A percentile compares a stretch with the other conserved stretches of the same genome.
Evolutionary conservation across 2,329 filamentous ascomycete species (phyloP).

Genomic region (Niveomyces coronatus): DNA sequence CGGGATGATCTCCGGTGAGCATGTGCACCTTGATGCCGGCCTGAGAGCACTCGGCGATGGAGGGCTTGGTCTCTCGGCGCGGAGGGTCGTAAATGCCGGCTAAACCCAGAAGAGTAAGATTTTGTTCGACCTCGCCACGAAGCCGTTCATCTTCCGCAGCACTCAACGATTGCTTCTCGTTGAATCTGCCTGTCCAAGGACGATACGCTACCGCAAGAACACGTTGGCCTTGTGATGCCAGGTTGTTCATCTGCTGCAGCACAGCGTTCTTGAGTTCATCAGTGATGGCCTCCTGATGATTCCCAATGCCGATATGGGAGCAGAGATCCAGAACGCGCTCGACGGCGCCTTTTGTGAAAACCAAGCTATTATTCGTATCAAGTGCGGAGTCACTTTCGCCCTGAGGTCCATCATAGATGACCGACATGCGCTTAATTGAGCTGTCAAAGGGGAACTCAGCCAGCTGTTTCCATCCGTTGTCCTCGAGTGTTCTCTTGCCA

Average conservation of each 20-base stretch:
- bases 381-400: slow-evolving; percentile 28
- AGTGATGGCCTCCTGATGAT: slow-evolving; percentile 34
- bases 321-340: slow-evolving; percentile 51
- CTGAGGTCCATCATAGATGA: slow-evolving; percentile 50
- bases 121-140: slow-evolving; percentile 54
- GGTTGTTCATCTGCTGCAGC: slow-evolving; percentile 42
- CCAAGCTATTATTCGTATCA: slow-evolving; percentile 35
- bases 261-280: slow-evolving; percentile 40
- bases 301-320: slow-evolving; percentile 33
- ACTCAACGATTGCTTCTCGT: slow-evolving; percentile 23
- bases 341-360: slow-evolving; percentile 54
- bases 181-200: slow-evolving; percentile 41
- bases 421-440: slow-evolving; percentile 69
- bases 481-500: slow-evolving; percentile 43
- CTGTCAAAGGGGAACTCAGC: slow-evolving; percentile 74
- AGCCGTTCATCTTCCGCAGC: slow-evolving; percentile 31
- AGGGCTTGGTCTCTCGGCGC: slow-evolving; percentile 64
- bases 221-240: slow-evolving; percentile 59
- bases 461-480: slow-evolving; percentile 48
- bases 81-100: slow-evolving; percentile 82
- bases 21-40: slow-evolving; percentile 75
- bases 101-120: slow-evolving; percentile 67
- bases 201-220: slow-evolving; percentile 63
- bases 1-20: slow-evolving; percentile 74
- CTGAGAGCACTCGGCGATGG: slow-evolving; percentile 58